A percentile compares a stretch with the other conserved stretches of the same genome.
These are phyloP conservation scores for Cladosporium cucumerinum DNA, from an alignment of 2,329 filamentous ascomycete species.

Conservation along the genomic window DNA sequence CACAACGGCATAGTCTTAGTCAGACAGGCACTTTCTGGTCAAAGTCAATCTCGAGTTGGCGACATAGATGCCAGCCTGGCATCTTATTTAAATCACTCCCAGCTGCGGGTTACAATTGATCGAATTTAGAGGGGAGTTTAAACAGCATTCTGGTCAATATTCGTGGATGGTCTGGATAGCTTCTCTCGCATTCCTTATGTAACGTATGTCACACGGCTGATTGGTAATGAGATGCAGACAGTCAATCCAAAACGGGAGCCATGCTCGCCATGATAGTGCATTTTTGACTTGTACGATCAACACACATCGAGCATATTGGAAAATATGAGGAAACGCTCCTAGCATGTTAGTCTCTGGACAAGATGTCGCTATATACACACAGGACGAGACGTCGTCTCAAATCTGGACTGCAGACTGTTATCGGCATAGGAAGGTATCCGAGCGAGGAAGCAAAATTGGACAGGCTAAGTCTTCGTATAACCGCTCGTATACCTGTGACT, in stretches of 20 bases:
- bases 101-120: not conserved
- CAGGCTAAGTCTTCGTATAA: not conserved
- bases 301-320: not conserved
- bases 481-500: not conserved
- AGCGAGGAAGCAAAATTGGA: not conserved
- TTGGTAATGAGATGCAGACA: not conserved
- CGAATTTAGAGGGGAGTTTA: not conserved
- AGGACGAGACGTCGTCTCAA: not conserved
- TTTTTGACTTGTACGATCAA: too few relatives aligned
- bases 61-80: not conserved
- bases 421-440: not conserved
- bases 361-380: not conserved
- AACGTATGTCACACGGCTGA: too few relatives aligned
- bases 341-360: not conserved
- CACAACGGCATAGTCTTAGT: not conserved
- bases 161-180: not conserved
- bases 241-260: not conserved
- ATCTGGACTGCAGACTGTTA: not conserved
- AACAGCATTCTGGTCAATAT: not conserved
- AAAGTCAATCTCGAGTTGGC: not conserved
- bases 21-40: not conserved
- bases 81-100: not conserved
- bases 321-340: not conserved
- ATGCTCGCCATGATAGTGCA: not conserved
- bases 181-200: not conserved